Evolutionary conservation across 1,284 basidiomycete genomes (phyloP), one percentile per base, ranked within the genome.

Genomic region (Cryptococcus floricola): DNA sequence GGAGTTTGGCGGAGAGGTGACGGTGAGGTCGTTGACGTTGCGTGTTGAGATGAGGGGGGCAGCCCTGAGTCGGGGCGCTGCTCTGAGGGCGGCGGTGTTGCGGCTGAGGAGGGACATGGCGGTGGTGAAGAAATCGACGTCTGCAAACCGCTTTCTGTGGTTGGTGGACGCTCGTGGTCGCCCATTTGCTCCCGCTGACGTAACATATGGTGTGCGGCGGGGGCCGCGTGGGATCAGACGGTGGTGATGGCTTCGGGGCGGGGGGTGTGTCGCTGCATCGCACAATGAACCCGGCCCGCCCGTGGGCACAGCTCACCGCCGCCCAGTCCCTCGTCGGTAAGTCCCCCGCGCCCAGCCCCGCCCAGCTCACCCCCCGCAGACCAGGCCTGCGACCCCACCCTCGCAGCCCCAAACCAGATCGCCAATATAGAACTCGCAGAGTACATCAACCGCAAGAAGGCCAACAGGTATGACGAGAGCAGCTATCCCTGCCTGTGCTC

Each of bases 341-440:
- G 74, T 71, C 4, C 13, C 13, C 3, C 19, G 42, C 10, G 31
- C 28, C 5, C 16, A 1, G 31, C 28, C 12, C 31, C 38, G 42
- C 28, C 23, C 18, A 16, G 10, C 39, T 8, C 38, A 14, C 31
- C 49, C 42, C 39, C n/a, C 10, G 23, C 61, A 70, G 77, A 89
- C 57, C 85, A 90, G 53, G 91, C 92, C 14, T 96, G 93, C 76
- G 91, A 95, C 66, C 89, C 94, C 1, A 84, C 86, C 23, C 80
- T 91, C 13, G 83, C 84, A 58, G 89, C 93, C 72, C 91, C 93
- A 18, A 96, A 98, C 76, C 89, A 95, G 78, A 87, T 91, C 0
- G 80, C 89, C 46, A 91, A 97, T 76, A 83, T 98, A 62, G 93
- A 98, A 76, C 86, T 98, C 46, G 91, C 92, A 31, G 92, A 95